Evolutionary conservation across 2,329 filamentous ascomycete genomes (phyloP).

Genomic region (Zasmidium angulare): DNA sequence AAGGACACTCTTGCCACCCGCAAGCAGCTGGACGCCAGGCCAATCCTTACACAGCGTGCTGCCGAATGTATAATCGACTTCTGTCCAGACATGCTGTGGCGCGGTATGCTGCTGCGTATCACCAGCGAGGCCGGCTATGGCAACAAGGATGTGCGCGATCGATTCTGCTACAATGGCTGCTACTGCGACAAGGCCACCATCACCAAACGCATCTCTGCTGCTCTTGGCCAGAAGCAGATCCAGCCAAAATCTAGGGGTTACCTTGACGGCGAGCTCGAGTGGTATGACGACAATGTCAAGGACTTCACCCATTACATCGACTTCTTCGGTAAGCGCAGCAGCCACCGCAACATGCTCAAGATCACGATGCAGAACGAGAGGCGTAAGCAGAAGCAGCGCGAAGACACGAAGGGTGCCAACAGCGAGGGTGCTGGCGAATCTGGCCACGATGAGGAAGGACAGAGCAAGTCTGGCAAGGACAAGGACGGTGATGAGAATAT

Average conservation of each 20-base stretch:
- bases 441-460: constrained; percentile 11
- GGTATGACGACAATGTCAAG: constrained; percentile 29
- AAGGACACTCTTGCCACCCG: constrained; percentile 35
- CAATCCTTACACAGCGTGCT: constrained; percentile 30
- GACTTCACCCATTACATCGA: constrained; percentile 30
- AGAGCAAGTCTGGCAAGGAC: constrained; percentile 17
- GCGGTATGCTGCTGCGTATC: constrained; percentile 36
- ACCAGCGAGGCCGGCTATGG: constrained; percentile 31
- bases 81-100: constrained; percentile 37
- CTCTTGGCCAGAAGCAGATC: constrained; percentile 35
- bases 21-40: constrained; percentile 28
- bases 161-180: constrained; percentile 36
- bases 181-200: constrained; percentile 36
- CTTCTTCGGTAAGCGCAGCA: constrained; percentile 29
- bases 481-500: constrained; percentile 10
- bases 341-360: constrained; percentile 29
- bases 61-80: constrained; percentile 39
- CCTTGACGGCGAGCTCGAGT: constrained; percentile 21
- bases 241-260: constrained; percentile 27
- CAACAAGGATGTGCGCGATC: constrained; percentile 36
- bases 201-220: constrained; percentile 37
- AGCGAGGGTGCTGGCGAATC: neutral
- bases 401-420: constrained; percentile 1
- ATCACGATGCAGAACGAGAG: constrained; percentile 26
- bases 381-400: constrained; percentile 15